These are phyloP conservation scores for Lepiota brunneoincarnata DNA, from an alignment of 768 basidiomycete genomes.

Conservation along the genomic window DNA sequence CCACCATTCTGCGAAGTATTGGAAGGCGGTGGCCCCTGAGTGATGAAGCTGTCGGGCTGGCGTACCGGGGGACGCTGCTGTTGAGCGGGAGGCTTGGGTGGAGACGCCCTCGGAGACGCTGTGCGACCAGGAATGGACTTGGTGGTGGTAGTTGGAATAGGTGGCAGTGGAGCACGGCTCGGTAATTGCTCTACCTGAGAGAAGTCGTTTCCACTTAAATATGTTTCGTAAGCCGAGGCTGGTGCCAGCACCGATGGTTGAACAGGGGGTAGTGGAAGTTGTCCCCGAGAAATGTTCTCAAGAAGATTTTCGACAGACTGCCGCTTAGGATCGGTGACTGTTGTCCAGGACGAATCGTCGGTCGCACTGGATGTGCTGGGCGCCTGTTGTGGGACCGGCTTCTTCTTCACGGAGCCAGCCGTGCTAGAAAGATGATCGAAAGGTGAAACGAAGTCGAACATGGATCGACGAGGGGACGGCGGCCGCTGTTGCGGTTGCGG, in stretches of 20 bases:
- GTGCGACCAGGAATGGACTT: slow-evolving; percentile 31
- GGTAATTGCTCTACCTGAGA: slow-evolving; percentile 41
- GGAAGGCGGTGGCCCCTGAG: slow-evolving; percentile 8
- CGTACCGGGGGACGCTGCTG: slow-evolving; percentile 27
- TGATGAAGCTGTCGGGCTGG: slow-evolving; percentile 16
- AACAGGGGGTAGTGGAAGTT: slow-evolving; percentile 32
- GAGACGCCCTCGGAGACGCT: slow-evolving; percentile 61
- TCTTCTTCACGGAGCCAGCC: slow-evolving; percentile 57
- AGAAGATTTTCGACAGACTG: slow-evolving; percentile 83
- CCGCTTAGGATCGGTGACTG: slow-evolving; percentile 61
- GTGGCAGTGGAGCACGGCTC: slow-evolving; percentile 53
- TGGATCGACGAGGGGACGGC: slow-evolving; percentile 71
- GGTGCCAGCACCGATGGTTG: slow-evolving; percentile 32
- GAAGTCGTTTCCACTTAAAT: slow-evolving; percentile 41
- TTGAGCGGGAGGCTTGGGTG: slow-evolving; percentile 57
- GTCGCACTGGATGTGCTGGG: slow-evolving; percentile 40
- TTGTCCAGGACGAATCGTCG: slow-evolving; percentile 63
- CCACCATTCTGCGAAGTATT: neutral
- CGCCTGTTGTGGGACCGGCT: slow-evolving; percentile 54
- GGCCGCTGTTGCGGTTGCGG: slow-evolving; percentile 45
- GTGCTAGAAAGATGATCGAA: slow-evolving; percentile 75
- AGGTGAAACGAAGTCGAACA: slow-evolving; percentile 84
- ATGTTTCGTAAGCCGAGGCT: slow-evolving; percentile 43
- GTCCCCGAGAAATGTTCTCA: slow-evolving; percentile 64
- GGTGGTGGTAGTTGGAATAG: slow-evolving; percentile 52